Base-by-base conservation (phyloP, 768 basidiomycete species). In the Exsudoporus frostii region DNA sequence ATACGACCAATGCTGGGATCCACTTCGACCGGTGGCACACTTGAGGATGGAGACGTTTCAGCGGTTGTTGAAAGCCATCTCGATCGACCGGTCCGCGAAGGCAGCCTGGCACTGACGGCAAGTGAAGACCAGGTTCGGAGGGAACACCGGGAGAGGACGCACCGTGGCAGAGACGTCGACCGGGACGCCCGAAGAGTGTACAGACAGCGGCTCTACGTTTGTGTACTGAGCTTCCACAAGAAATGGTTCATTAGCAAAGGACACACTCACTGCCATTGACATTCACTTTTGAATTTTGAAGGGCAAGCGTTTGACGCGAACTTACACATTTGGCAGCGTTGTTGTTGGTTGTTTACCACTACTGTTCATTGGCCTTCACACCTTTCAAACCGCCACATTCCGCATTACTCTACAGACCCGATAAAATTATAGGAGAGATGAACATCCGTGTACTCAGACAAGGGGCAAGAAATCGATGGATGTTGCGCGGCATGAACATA, bases 1-100 rank as follows among this genome's bases (percentile, higher is more conserved):
- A 99, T 88, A 54, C 82, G 82, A 45, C 74, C 76, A 59, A 99
- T 79, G 62, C 79, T 83, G 20, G 91, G 82, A 68, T 93, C 84
- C 22, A 67, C n/a, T n/a, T n/a, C n/a, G n/a, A n/a, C 64, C 6
- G 68, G 73, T 3, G 78, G 71, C 1, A 75, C 53, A 3, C 76
- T 56, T 5, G 77, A 59, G 20, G 75, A 69, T 24, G 80, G 65
- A 0, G 80, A 58, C 9, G 78, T 59, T 43, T 75, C 76, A 15
- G 82, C 57, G 0, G 76, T 69, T 19, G 83, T 76, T 10, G 85
- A 81, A 25, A 86, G 70, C 71, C 77, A 81, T 76, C 86, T 76
- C 62, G 77, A 74, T 17, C 73, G 71, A 56, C 63, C 65, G 34
- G 72, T 59, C 53, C 68, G 58, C 11, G 65, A 57, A 10, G 47